Conservation (phyloP, 352 stramenopile species). For the Elongisporangium undulatum region DNA sequence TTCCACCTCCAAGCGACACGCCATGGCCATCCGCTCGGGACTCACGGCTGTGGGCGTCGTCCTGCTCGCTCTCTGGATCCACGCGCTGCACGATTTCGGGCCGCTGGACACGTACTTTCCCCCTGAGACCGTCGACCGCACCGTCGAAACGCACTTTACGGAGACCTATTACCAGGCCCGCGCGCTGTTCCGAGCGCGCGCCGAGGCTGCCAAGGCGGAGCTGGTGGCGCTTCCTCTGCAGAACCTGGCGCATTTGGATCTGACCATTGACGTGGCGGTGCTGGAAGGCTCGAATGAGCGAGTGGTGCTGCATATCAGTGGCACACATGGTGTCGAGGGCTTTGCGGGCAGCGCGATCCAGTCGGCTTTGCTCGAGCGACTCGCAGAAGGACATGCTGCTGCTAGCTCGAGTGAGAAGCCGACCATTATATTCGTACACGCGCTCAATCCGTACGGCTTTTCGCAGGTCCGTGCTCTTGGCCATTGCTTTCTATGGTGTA, state of each 20-base stretch:
- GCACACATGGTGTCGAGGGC: constrained; percentile 79
- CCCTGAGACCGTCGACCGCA: constrained; percentile 11
- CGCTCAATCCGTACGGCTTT: constrained; percentile 93
- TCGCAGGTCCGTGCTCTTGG: constrained; percentile 22
- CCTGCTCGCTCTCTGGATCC: constrained; percentile 27
- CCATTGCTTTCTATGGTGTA: too few species aligned
- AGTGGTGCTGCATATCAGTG: constrained; percentile 73
- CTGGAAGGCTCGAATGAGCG: constrained; percentile 35
- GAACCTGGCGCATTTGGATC: constrained; percentile 33
- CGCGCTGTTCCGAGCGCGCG: constrained; percentile 46
- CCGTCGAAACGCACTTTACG: constrained; percentile 41
- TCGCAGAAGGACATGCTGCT: constrained; percentile 4
- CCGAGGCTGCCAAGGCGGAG: constrained; percentile 14
- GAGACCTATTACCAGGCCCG: constrained; percentile 65
- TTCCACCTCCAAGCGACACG: neutral
- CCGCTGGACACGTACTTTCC: constrained; percentile 39
- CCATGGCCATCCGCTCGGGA: neutral
- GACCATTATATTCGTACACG: constrained; percentile 90
- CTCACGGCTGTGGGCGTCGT: constrained; percentile 8
- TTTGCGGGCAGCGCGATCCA: constrained; percentile 85
- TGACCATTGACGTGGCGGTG: constrained; percentile 68
- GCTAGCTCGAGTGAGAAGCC: constrained; percentile 18
- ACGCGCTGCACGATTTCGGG: constrained; percentile 42
- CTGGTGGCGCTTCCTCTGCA: constrained; percentile 49
- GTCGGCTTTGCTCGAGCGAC: constrained; percentile 34